Base-by-base conservation (phyloP, 768 basidiomycete genomes). In the Clavaria fumosa region DNA sequence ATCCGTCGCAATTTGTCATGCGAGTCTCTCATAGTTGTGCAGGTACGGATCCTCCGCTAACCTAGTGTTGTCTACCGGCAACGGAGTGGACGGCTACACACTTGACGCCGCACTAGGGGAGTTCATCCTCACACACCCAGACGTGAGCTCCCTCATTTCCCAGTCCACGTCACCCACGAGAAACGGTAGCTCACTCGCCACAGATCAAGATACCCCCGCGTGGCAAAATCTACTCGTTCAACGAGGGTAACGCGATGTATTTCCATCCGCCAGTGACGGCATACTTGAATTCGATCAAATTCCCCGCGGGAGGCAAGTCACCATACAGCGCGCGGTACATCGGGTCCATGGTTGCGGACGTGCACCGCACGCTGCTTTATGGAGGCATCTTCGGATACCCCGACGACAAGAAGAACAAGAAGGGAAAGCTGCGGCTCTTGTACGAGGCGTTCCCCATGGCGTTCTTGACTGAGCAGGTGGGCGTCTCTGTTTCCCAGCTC, bases 371-470 rank as follows among this genome's bases (percentile, higher is more conserved):
- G 4, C 62, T 99, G 22, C 66, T 99, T 3, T 99, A 99, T 52
- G 95, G 95, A 17, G 95, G 95, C 30, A 97, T 99, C 51, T 99
- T 99, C 50, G 93, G 90, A 6, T 99, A 99, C 57, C 95, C 95
- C 5, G 78, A 78, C 51, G 95, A 99, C 62, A 95, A 86, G 72
- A 97, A 97, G 72, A 84, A 75, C 61, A 95, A 93, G 69, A 78
- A 61, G 40, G 93, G 95, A 33, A 99, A 99, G 62, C 67, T 99
- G 49, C 71, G 95, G 51, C 61, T 97, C 53, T 63, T 99, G 32
- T 99, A 97, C 49, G 95, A 97, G 60, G 93, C 88, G 3, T 96
- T 95, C 69, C 93, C 91, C 14, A 95, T 96, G 91, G 83, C 89
- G 6, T 91, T 79, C 62, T 59, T 96, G 54, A 89, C 76, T 2